These are phyloP conservation scores for Phytophthora rubi DNA, from an alignment of 352 stramenopile species.

Conservation along the genomic window DNA sequence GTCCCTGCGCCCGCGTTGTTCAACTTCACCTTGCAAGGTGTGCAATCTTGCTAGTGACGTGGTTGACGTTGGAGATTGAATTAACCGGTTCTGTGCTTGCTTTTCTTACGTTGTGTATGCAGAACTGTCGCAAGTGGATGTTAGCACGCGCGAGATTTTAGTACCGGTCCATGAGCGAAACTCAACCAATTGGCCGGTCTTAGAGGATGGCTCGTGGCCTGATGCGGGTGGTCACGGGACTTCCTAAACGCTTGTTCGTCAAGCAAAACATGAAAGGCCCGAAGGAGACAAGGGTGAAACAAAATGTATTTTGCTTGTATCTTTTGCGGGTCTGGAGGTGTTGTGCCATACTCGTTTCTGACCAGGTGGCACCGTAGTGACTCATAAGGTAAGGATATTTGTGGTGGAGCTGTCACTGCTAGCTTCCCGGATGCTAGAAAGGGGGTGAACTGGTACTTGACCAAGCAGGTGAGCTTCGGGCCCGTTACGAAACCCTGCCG, in stretches of 20 bases:
- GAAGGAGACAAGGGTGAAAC: constrained; percentile 38
- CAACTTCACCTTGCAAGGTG: constrained; percentile 94
- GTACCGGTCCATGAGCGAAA: constrained; percentile 76
- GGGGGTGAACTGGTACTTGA: constrained; percentile 37
- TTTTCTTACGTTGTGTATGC: constrained; percentile 5
- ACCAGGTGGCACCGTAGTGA: neutral
- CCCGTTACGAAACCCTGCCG: constrained; percentile 51
- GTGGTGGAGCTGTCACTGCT: constrained; percentile 27
- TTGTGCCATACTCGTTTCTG: constrained; percentile 9
- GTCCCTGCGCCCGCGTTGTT: constrained; percentile 89
- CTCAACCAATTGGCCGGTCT: constrained; percentile 77
- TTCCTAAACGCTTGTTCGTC: constrained; percentile 38
- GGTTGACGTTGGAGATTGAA: neutral
- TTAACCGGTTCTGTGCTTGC: neutral
- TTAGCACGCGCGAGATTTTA: constrained; percentile 77
- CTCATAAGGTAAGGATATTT: constrained; percentile 76
- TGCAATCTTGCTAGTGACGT: neutral
- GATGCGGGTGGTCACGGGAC: constrained; percentile 42
- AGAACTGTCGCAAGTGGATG: constrained; percentile 83
- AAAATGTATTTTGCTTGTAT: constrained; percentile 70
- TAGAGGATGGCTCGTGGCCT: constrained; percentile 73
- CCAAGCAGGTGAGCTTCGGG: constrained; percentile 56
- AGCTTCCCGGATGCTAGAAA: constrained; percentile 26
- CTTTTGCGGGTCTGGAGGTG: constrained; percentile 31
- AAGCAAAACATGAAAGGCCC: constrained; percentile 42